Evolutionary conservation across 1,284 basidiomycete genomes (phyloP).

Genomic region (Phylloboletellus chloephorus): DNA sequence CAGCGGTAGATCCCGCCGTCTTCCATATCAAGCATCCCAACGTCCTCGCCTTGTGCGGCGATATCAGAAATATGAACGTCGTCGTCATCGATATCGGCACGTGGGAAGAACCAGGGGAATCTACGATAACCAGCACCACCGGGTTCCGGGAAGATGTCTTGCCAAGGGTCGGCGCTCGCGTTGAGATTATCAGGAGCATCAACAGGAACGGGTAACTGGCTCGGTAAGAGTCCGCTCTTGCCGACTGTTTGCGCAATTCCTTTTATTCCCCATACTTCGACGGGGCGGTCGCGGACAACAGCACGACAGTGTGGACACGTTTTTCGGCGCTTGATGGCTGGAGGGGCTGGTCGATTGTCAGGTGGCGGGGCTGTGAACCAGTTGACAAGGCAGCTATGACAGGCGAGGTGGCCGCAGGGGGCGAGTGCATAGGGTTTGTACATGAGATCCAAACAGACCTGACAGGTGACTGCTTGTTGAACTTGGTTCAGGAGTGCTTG

Average conservation of each 20-base stretch:
- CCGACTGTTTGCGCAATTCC: slow-evolving; percentile 51
- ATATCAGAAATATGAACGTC: slow-evolving; percentile 14
- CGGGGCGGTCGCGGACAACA: slow-evolving; percentile 52
- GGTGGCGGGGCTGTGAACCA: slow-evolving; percentile 59
- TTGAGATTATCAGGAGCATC: slow-evolving; percentile 16
- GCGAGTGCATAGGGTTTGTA: slow-evolving; percentile 64
- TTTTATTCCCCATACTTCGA: slow-evolving; percentile 69
- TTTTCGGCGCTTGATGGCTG: slow-evolving; percentile 44
- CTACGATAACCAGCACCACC: slow-evolving; percentile 1
- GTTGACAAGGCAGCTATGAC: slow-evolving; percentile 61
- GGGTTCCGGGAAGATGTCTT: slow-evolving; percentile 47
- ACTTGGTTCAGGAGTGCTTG: slow-evolving; percentile 45
- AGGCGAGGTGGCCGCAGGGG: slow-evolving; percentile 71
- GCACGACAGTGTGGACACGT: slow-evolving; percentile 73
- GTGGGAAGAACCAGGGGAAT: slow-evolving; percentile 20
- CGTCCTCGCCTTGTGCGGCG: slow-evolving; percentile 32
- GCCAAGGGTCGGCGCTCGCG: slow-evolving; percentile 49
- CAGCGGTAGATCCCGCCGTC: slow-evolving; percentile 72
- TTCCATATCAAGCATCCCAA: slow-evolving; percentile 63
- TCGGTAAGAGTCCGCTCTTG: slow-evolving; percentile 48
- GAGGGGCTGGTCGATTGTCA: slow-evolving; percentile 20
- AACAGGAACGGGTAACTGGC: slow-evolving; percentile 13
- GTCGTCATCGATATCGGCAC: slow-evolving; percentile 15
- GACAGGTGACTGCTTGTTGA: slow-evolving; percentile 62
- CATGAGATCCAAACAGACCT: slow-evolving; percentile 69